phyloP scores from a whole-genome alignment of 2,329 filamentous ascomycete genomes.

The Helotiales sp. region DNA sequence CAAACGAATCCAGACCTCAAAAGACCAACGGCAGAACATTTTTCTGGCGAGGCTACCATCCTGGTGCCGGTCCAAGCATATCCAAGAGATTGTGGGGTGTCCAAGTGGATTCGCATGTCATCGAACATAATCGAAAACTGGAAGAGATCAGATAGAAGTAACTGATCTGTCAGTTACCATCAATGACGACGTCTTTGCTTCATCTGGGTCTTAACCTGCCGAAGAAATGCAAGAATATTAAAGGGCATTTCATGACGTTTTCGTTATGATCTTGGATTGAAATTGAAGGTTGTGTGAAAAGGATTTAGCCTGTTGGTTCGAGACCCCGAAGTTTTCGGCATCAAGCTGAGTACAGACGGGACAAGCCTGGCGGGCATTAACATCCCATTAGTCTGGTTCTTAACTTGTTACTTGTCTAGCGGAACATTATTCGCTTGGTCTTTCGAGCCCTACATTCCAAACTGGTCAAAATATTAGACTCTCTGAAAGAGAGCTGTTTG shows the following conservation, averaged over 20 bases:
- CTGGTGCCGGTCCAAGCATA: background rate
- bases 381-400: too few species aligned
- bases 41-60: background rate
- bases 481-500: too few species aligned
- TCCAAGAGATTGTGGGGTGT: slow-evolving; percentile 1
- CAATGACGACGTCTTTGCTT: background rate
- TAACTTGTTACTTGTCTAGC: too few species aligned
- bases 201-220: background rate
- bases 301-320: background rate
- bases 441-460: too few species aligned
- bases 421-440: too few species aligned
- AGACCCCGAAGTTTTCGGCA: background rate
- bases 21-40: background rate
- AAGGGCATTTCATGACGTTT: background rate
- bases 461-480: too few species aligned
- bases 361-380: background rate
- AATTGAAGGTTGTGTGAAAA: too few species aligned
- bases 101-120: background rate
- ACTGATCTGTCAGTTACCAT: background rate
- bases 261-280: background rate
- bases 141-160: background rate
- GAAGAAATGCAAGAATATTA: background rate
- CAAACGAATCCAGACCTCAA: background rate
- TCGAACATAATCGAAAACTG: background rate
- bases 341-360: background rate